Percentiles rank a stretch among this genome's conserved stretches.
Conservation (phyloP, 768 basidiomycete genomes). For the Tylopilus balloui region DNA sequence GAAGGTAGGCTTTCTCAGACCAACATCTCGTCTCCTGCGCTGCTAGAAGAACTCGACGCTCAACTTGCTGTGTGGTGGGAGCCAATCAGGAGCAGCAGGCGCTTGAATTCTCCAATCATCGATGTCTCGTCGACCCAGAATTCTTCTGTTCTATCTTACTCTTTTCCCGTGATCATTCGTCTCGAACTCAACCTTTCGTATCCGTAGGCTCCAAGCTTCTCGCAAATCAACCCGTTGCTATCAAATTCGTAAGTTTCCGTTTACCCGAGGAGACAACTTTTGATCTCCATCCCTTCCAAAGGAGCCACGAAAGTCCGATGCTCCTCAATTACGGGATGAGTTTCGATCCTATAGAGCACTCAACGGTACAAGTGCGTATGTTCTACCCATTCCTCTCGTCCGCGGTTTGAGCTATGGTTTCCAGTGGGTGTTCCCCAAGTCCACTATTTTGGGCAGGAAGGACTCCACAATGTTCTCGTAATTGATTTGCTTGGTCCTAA, state of each 20-base stretch:
- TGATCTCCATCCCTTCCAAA: constrained; percentile 31
- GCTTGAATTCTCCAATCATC: constrained; percentile 8
- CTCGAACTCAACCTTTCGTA: constrained; percentile 12
- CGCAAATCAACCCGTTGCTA: constrained; percentile 84
- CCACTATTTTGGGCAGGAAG: constrained; percentile 98
- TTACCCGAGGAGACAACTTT: constrained; percentile 8
- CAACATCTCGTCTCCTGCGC: neutral
- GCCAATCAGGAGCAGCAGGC: constrained; percentile 7
- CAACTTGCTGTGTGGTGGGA: constrained; percentile 1
- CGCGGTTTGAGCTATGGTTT: constrained; percentile 11
- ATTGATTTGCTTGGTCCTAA: constrained; percentile 97
- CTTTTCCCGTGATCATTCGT: neutral
- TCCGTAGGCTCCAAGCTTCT: constrained; percentile 76
- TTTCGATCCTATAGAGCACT: constrained; percentile 96
- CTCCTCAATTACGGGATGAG: constrained; percentile 95
- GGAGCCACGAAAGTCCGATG: constrained; percentile 97
- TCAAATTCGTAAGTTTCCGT: constrained; percentile 80
- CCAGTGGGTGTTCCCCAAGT: constrained; percentile 96
- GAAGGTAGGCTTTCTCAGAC: constrained; percentile 58
- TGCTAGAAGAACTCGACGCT: constrained; percentile 2
- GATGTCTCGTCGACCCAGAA: constrained; percentile 8
- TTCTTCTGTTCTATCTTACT: neutral
- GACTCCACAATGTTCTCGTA: constrained; percentile 92
- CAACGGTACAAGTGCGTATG: constrained; percentile 74
- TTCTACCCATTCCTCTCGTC: constrained; percentile 5